phyloP scores from a whole-genome alignment of 257 asterid species.

The Nicotiana knightiana region DNA sequence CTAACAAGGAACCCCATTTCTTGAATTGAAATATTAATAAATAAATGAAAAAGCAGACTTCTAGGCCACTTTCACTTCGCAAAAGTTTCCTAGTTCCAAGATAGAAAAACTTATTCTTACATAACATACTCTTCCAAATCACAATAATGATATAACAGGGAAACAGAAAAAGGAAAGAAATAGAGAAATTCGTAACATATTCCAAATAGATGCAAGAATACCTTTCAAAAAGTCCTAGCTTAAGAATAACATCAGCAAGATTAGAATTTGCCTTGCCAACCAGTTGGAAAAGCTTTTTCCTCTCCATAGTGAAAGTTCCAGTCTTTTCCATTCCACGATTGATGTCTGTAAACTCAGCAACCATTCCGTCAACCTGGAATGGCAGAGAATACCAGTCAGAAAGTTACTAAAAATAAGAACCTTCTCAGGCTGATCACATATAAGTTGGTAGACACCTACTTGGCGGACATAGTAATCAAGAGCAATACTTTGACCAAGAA shows the following conservation, averaged over 20 bases:
- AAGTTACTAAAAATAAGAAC: background rate
- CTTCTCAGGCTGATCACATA: background rate
- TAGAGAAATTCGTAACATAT: background rate
- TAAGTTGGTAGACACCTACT: constrained; percentile 35
- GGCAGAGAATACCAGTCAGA: constrained; percentile 1
- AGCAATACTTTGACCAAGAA: constrained; percentile 98
- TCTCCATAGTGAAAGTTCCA: constrained; percentile 87
- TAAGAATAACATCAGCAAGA: constrained; percentile 94
- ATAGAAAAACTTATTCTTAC: background rate
- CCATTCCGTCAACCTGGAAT: constrained; percentile 89
- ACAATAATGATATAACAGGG: background rate
- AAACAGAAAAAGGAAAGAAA: background rate
- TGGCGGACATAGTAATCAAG: constrained; percentile 98
- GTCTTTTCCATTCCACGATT: constrained; percentile 96
- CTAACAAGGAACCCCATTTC: background rate
- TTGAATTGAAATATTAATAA: background rate
- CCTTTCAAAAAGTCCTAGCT: constrained; percentile 98
- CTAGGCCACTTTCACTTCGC: background rate
- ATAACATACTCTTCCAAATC: background rate
- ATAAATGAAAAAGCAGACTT: background rate
- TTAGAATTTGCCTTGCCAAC: constrained; percentile 97
- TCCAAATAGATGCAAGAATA: constrained; percentile 19
- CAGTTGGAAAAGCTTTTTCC: constrained; percentile 90
- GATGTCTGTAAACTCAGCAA: constrained; percentile 90
- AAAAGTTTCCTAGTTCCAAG: background rate